These are phyloP conservation scores for Puya raimondii DNA, from an alignment of 176 grass and related monocot species.

Conservation along the genomic window DNA sequence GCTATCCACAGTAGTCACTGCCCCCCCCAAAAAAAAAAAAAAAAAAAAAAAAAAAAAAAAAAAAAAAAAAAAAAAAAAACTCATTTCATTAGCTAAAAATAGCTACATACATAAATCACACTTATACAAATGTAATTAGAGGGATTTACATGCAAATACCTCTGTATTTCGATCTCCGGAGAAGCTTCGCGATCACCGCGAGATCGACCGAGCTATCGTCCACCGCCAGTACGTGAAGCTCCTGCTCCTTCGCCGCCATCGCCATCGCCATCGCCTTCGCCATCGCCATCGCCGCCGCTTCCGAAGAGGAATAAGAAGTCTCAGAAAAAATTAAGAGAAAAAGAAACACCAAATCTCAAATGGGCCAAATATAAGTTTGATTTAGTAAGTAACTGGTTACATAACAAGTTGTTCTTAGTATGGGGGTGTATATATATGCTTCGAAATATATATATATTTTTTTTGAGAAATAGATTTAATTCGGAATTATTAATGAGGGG, in stretches of 20 bases:
- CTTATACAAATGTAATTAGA: background rate
- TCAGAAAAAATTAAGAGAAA: too few species aligned
- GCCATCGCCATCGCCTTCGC: background rate
- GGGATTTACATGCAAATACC: constrained; percentile 9
- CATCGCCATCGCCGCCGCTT: background rate
- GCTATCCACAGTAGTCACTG: constrained; percentile 44
- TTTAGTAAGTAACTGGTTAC: too few species aligned
- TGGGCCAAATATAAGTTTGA: too few species aligned
- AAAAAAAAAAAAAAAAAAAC: background rate
- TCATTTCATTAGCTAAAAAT: background rate
- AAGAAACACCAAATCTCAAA: too few species aligned
- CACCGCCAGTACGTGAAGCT: constrained; percentile 49
- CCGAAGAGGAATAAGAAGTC: background rate
- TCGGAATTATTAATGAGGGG: background rate
- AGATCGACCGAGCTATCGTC: constrained; percentile 56
- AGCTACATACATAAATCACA: background rate
- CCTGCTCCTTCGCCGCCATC: background rate
- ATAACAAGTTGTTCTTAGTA: too few species aligned
- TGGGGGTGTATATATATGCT: too few species aligned
- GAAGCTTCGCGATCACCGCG: constrained; percentile 45
- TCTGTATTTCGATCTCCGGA: constrained; percentile 49
- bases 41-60: background rate
- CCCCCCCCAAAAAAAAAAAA: background rate
- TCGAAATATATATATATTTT: too few species aligned
- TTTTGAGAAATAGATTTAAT: background rate